Evolutionary conservation across 1,284 basidiomycete species (phyloP).

Genomic region (Meira miltonrushii): DNA sequence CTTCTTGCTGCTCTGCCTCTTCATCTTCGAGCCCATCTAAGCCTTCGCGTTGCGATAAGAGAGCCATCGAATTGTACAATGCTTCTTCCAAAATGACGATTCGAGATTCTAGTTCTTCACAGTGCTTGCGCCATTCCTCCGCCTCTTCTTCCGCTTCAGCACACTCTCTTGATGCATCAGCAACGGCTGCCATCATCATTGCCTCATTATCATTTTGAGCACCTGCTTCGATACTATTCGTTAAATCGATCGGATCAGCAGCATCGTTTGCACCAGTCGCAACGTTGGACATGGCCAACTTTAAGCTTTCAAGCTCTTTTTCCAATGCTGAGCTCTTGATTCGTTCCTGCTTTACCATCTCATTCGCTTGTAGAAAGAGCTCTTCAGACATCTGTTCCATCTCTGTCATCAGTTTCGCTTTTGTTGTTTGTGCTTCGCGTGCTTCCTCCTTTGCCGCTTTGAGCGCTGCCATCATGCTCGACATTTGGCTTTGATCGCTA

Average conservation of each 20-base stretch:
- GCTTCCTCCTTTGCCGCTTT: too few species aligned
- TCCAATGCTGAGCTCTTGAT: background rate
- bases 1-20: too few species aligned
- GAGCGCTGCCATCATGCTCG: too few species aligned
- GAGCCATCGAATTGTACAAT: background rate
- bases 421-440: background rate
- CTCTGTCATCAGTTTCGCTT: background rate
- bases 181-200: constrained; percentile 3
- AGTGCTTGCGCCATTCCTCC: background rate
- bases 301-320: background rate
- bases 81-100: background rate
- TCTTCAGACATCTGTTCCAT: background rate
- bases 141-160: constrained; percentile 1
- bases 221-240: background rate
- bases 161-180: background rate
- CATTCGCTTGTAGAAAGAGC: background rate
- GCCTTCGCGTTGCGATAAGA: background rate
- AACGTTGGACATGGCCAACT: background rate
- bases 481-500: too few species aligned
- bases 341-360: background rate
- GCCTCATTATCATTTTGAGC: constrained; percentile 1
- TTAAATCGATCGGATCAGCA: background rate
- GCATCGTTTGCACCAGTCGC: background rate
- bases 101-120: background rate
- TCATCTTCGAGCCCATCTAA: too few species aligned